Evolutionary conservation across 1,284 basidiomycete species (phyloP).

Genomic region (Pholiota adiposa): DNA sequence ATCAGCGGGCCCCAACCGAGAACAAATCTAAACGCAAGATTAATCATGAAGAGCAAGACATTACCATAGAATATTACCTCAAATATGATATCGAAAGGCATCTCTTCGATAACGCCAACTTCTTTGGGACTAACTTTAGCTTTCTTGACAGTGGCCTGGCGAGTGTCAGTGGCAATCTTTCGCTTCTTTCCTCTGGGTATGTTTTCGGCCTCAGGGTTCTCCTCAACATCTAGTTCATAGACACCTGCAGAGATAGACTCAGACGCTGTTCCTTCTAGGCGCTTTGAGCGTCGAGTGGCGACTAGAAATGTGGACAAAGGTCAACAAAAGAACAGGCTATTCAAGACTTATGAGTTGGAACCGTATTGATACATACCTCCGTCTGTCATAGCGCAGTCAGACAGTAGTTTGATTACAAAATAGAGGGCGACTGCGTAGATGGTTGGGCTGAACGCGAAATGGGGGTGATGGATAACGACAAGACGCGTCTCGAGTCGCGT

Average conservation of each 20-base stretch:
- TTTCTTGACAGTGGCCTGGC: background rate
- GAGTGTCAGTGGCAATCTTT: background rate
- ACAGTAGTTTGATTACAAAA: no score
- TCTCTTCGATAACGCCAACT: slow-evolving; percentile 9
- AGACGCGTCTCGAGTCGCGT: no score
- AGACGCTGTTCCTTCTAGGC: background rate
- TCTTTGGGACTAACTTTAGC: slow-evolving; percentile 6
- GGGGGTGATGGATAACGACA: no score
- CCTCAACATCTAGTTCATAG: background rate
- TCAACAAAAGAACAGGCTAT: no score
- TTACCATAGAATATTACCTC: slow-evolving; percentile 13
- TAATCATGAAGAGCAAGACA: background rate
- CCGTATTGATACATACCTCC: no score
- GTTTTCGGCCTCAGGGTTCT: background rate
- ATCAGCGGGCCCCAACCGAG: background rate
- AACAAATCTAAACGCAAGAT: background rate
- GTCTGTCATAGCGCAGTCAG: no score
- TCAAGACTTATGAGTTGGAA: no score
- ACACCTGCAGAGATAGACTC: background rate
- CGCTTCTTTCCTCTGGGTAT: background rate
- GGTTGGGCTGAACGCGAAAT: no score
- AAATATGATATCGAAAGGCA: slow-evolving; percentile 21
- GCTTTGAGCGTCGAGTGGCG: no score
- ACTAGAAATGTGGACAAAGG: no score
- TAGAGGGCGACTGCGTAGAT: no score